phyloP scores from a whole-genome alignment of 371 early-diverging fungal genomes.

The Apophysomyces variabilis region DNA sequence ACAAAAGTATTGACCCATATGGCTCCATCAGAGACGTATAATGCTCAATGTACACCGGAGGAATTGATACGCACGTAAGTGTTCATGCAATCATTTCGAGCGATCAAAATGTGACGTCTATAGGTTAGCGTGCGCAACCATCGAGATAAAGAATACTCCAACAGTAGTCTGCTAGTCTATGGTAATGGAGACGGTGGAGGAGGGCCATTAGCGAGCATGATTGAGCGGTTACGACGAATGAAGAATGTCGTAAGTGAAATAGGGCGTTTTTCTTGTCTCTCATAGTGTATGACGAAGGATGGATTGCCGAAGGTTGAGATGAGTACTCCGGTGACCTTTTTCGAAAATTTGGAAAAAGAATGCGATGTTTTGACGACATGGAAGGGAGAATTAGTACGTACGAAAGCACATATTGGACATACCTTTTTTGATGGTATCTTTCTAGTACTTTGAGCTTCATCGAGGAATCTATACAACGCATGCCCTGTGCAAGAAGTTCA shows the following conservation, averaged over 20 bases:
- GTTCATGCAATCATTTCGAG: not conserved
- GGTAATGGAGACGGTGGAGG: constrained; percentile 99
- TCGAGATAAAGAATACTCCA: constrained; percentile 81
- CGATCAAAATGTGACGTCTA: not conserved
- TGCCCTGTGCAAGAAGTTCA: constrained; percentile 76
- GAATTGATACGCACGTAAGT: constrained; percentile 31
- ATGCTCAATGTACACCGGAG: constrained; percentile 43
- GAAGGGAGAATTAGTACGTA: constrained; percentile 87
- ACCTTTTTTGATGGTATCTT: not conserved
- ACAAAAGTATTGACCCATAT: constrained; percentile 40
- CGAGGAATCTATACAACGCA: constrained; percentile 95
- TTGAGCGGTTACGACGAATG: constrained; percentile 81
- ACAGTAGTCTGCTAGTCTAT: constrained; percentile 83
- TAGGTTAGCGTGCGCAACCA: constrained; percentile 73
- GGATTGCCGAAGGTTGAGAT: constrained; percentile 74
- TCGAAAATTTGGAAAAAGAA: constrained; percentile 70
- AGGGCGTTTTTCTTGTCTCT: not conserved
- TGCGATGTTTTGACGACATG: constrained; percentile 77
- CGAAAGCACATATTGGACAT: not conserved
- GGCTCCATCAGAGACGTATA: constrained; percentile 44
- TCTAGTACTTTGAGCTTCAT: constrained; percentile 90
- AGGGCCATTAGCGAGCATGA: constrained; percentile 84
- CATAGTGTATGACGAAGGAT: constrained; percentile 41
- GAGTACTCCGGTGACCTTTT: constrained; percentile 78
- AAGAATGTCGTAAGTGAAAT: constrained; percentile 54